Evolutionary conservation across 345 rosid species (phyloP).

Genomic region (Bretschneidera sinensis): DNA sequence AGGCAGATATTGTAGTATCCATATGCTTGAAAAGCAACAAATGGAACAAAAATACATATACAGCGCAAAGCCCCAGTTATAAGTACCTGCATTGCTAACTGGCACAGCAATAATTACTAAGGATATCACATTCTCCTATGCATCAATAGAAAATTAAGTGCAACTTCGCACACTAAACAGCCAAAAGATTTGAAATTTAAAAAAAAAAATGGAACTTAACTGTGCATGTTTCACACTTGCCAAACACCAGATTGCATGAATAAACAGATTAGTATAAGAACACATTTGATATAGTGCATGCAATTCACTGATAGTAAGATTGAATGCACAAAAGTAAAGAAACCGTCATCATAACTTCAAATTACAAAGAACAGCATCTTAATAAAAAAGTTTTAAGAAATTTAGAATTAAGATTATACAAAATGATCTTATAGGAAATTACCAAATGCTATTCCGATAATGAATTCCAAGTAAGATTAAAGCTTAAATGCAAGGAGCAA

Average conservation of each 20-base stretch:
- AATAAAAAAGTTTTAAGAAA: neutral
- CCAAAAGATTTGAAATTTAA: no score
- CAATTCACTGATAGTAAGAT: neutral
- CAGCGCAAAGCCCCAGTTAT: constrained; percentile 54
- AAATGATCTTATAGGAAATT: neutral
- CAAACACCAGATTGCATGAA: neutral
- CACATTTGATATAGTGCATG: no score
- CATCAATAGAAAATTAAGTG: neutral
- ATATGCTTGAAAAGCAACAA: constrained; percentile 75
- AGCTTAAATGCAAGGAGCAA: neutral
- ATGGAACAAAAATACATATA: constrained; percentile 59
- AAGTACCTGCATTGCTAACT: constrained; percentile 60
- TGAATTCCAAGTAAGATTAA: neutral
- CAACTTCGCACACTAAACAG: neutral
- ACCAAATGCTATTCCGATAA: neutral
- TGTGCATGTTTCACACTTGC: neutral
- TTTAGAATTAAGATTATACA: neutral
- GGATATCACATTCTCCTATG: neutral
- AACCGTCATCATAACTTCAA: neutral
- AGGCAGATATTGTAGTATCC: constrained; percentile 71
- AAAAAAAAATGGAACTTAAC: neutral
- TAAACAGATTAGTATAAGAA: no score
- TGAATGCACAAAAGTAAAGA: neutral
- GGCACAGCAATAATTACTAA: constrained; percentile 23
- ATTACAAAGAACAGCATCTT: neutral